Evolutionary conservation across 768 basidiomycete genomes (phyloP), one percentile per base, ranked within the genome.

Genomic region (Amanita inopinata): DNA sequence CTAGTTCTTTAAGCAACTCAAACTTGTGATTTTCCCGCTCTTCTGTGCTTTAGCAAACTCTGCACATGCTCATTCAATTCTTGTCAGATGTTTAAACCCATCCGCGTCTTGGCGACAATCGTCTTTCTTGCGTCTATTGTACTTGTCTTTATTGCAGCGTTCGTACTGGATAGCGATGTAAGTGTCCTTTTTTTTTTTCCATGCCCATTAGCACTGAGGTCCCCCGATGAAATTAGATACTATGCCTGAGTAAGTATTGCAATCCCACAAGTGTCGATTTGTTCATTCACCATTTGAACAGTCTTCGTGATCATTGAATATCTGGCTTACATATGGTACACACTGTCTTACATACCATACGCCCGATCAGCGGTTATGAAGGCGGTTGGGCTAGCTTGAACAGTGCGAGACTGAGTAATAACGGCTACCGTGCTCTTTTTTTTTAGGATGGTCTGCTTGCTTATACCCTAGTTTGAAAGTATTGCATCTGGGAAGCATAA

Each of bases 301-400:
- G 87, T 91, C 45, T 88, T 96, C 59, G 92, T 96, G 46, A 71
- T 94, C 62, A 67, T 96, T 60, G 81, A 93, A 60, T 94, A 87
- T 61, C 69, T 94, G 45, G 92, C 91, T 4, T 94, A 84, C 61
- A 78, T 83, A 15, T 96, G 91, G 90, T 93, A 85, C 59, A 78
- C 74, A 38, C 62, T 86, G 22, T 83, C 81, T 5, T 96, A 93
- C 64, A 89, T 97, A 52, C 92, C 92, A 2, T 94, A 93, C 53
- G 92, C 92, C 2, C 74, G 91, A 42, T 57, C 77, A 1, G 81
- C 80, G 9, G 75, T 87, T 32, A 66, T 75, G 46, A 87, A 77
- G 58, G 57, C 76, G 23, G 66, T 88, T 45, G 81, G 73, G 9
- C 53, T 73, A 46, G 63, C 63, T 41, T 67, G 54, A 57, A n/a